Evolutionary conservation across 306 rosid genomes (phyloP).

Genomic region (Lathyrus sativus): DNA sequence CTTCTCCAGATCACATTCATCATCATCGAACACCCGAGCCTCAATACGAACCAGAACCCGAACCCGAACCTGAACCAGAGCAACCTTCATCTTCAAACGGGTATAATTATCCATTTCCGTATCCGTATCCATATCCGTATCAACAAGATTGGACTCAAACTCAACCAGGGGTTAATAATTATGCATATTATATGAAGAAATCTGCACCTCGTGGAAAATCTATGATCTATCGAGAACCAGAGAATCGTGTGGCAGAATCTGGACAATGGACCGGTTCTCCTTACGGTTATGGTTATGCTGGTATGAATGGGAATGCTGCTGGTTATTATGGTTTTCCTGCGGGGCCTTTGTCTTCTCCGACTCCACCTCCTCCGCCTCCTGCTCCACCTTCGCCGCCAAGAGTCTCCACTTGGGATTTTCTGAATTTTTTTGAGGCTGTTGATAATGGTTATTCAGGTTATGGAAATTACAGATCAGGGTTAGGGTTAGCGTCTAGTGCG

Average conservation of each 20-base stretch:
- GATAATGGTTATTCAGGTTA: slow-evolving; percentile 59
- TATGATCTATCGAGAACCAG: slow-evolving; percentile 56
- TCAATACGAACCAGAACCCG: neutral
- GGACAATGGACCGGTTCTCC: slow-evolving; percentile 55
- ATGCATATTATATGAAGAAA: slow-evolving; percentile 65
- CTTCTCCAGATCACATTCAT: slow-evolving; percentile 62
- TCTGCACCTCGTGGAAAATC: slow-evolving; percentile 60
- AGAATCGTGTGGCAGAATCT: slow-evolving; percentile 42
- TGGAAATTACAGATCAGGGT: slow-evolving; percentile 34
- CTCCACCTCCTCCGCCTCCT: slow-evolving; percentile 55
- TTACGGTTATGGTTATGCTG: slow-evolving; percentile 42
- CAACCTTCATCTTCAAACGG: slow-evolving; percentile 16
- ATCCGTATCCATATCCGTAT: slow-evolving; percentile 23
- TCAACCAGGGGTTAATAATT: slow-evolving; percentile 39
- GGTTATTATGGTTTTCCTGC: slow-evolving; percentile 64
- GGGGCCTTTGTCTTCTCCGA: slow-evolving; percentile 42
- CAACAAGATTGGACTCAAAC: slow-evolving; percentile 40
- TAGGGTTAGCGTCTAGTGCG: slow-evolving; percentile 53
- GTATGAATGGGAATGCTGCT: neutral
- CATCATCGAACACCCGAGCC: slow-evolving; percentile 47
- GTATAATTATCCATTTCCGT: slow-evolving; percentile 26
- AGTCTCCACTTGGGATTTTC: slow-evolving; percentile 77
- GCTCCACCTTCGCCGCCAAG: slow-evolving; percentile 93
- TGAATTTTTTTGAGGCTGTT: slow-evolving; percentile 66
- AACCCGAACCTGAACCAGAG: neutral